Evolutionary conservation across 495 filamentous ascomycete species (phyloP), one percentile per base, ranked within the genome.

Genomic region (Podospora tetraspora): DNA sequence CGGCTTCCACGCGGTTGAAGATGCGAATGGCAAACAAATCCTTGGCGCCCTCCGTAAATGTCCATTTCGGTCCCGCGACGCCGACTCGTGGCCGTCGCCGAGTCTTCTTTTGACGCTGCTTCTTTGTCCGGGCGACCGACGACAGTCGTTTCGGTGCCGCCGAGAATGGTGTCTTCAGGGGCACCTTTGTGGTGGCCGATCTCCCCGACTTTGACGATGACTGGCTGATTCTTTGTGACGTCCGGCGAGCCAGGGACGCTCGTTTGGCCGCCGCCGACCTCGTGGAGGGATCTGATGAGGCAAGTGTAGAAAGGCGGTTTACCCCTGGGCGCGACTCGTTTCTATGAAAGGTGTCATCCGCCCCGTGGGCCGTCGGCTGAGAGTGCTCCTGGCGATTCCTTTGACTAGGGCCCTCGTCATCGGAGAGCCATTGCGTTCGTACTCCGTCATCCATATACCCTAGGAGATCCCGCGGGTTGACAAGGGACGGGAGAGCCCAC

Each of bases 1-100:
- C 82, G 10, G 75, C 84, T 66, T 85, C 82, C 25, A 82, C 74
- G 23, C 76, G 75, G 59, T 79, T 74, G 66, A 86, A 85, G 22
- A 79, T 72, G 27, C 72, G 73, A n/a, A 79, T 79, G 57, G 74
- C 78, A 63, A 85, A 79, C 1, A 84, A 66, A 61, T 83, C 83
- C 21, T 79, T 80, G 66, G 85, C 79, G 68, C 82, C 84, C 30
- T 83, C 80, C 7, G 77, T 75, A 22, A 85, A 69, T 16, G 77
- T 79, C 83, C 81, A 85, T 80, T 77, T 77, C 61, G 75, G 43
- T 52, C 43, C 43, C 43, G 43, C 16, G 43, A 52, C 43, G 16
- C 6, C 43, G 43, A 52, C 43, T 52, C 43, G 43, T 72, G 29
- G 76, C 75, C 69, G 78, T 74, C 71, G 66, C 70, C 62, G 68